Conservation (phyloP, 1,284 basidiomycete species). For the Cronartium quercuum region DNA sequence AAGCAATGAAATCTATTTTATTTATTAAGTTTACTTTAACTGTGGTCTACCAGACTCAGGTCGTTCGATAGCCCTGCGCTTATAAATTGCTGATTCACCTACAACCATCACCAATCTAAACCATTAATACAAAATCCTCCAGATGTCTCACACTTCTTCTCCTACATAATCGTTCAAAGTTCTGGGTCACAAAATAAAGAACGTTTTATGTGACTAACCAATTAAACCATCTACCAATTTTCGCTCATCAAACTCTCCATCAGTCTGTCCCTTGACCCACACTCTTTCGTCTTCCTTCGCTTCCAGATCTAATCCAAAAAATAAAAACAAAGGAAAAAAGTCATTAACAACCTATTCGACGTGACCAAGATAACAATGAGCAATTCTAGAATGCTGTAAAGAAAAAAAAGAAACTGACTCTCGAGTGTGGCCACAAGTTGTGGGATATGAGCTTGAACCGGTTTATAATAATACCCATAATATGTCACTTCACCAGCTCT, state of each 20-base stretch:
- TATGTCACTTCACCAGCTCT: slow-evolving; percentile 46
- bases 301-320: slow-evolving; percentile 43
- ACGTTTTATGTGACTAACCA: slow-evolving; percentile 45
- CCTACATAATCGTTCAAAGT: too few species aligned
- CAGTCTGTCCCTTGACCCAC: slow-evolving; percentile 50
- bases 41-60: neutral
- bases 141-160: too few species aligned
- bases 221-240: slow-evolving; percentile 49
- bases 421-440: slow-evolving; percentile 42
- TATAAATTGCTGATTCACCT: slow-evolving; percentile 40
- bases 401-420: slow-evolving; percentile 17
- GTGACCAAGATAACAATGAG: too few species aligned
- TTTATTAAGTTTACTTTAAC: neutral
- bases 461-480: slow-evolving; percentile 44
- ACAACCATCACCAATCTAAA: slow-evolving; percentile 42
- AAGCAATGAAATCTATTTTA: too few species aligned
- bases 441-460: slow-evolving; percentile 39
- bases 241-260: slow-evolving; percentile 50
- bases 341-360: too few species aligned
- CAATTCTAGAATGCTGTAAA: too few species aligned
- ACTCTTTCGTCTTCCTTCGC: slow-evolving; percentile 49
- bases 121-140: too few species aligned
- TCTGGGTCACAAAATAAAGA: neutral
- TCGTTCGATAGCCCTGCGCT: neutral
- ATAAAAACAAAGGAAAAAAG: neutral